Evolutionary conservation across 208 protist species (phyloP).

Genomic region (Crithidia sp.): DNA sequence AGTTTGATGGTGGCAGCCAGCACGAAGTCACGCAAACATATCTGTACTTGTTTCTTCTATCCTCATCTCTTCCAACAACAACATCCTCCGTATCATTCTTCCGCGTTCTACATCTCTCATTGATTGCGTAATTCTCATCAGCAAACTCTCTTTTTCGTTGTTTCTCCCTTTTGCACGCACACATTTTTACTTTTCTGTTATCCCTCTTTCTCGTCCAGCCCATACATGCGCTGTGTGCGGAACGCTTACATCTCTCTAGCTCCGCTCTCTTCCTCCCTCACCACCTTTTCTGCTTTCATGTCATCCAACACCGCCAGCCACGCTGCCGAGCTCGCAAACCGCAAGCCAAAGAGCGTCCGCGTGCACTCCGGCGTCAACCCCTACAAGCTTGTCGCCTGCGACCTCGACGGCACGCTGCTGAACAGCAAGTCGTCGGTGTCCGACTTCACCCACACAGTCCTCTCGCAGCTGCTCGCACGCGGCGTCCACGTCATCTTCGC

Average conservation of each 20-base stretch:
- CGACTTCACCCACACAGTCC: conserved; percentile 46
- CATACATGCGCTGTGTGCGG: conserved; percentile 2
- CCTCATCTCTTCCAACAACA: too few species aligned
- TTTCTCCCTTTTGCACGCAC: too few species aligned
- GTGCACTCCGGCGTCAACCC: conserved; percentile 23
- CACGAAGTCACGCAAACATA: too few species aligned
- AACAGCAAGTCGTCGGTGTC: conserved; percentile 43
- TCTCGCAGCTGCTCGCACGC: conserved; percentile 53
- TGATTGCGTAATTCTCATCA: too few species aligned
- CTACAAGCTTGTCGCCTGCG: conserved; percentile 57
- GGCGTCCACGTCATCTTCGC: conserved; percentile 86
- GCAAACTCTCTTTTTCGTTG: too few species aligned
- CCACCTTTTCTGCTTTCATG: not conserved
- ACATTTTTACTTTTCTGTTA: too few species aligned
- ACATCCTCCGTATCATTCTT: too few species aligned
- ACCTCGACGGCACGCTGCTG: conserved; percentile 80
- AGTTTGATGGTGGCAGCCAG: too few species aligned
- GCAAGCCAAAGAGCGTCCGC: conserved; percentile 25
- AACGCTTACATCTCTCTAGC: not conserved
- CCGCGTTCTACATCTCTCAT: too few species aligned
- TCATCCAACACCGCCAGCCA: not conserved
- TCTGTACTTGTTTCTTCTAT: too few species aligned
- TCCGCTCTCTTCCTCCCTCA: not conserved
- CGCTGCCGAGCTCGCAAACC: conserved; percentile 6
- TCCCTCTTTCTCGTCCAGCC: too few species aligned